Percentiles rank a stretch among this genome's conserved stretches.
Evolutionary conservation across 352 stramenopile genomes (phyloP).

Genomic region (Lagenidium sp.): DNA sequence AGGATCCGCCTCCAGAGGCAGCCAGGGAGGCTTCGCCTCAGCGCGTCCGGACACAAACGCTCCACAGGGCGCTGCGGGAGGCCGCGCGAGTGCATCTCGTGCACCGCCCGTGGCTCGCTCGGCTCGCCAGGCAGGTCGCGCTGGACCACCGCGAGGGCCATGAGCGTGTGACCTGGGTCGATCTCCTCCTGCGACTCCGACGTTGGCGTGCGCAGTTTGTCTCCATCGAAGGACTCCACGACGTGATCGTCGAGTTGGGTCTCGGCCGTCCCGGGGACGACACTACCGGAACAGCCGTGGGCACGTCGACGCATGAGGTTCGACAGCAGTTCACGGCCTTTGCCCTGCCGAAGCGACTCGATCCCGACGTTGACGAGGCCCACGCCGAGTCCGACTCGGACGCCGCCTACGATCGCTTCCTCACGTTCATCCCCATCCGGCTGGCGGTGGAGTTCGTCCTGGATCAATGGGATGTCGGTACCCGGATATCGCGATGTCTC

Average conservation of each 20-base stretch:
- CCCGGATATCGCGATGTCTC: constrained; percentile 5
- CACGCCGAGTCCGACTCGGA: background rate
- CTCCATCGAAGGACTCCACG: constrained; percentile 1
- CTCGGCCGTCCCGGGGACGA: too few relatives aligned
- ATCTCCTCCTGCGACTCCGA: background rate
- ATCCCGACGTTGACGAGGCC: background rate
- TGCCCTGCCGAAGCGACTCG: background rate
- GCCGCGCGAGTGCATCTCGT: too few relatives aligned
- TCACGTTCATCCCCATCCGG: constrained; percentile 9
- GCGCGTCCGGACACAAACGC: too few relatives aligned
- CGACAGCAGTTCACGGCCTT: constrained; percentile 12
- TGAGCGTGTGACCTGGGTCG: background rate
- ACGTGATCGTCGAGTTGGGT: background rate
- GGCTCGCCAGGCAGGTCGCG: background rate
- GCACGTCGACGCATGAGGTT: too few relatives aligned
- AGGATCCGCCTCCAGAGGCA: too few relatives aligned
- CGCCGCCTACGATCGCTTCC: constrained; percentile 5
- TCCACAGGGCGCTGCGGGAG: too few relatives aligned
- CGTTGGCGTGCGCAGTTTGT: constrained; percentile 8
- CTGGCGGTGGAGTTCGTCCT: constrained; percentile 9
- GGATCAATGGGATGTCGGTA: constrained; percentile 2
- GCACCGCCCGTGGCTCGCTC: constrained; percentile 6
- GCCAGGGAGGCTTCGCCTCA: too few relatives aligned
- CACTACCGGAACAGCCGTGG: too few relatives aligned
- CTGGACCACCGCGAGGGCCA: too few relatives aligned